Evolutionary conservation across 2,329 filamentous ascomycete genomes (phyloP).

Genomic region (Beauveria brongniartii): DNA sequence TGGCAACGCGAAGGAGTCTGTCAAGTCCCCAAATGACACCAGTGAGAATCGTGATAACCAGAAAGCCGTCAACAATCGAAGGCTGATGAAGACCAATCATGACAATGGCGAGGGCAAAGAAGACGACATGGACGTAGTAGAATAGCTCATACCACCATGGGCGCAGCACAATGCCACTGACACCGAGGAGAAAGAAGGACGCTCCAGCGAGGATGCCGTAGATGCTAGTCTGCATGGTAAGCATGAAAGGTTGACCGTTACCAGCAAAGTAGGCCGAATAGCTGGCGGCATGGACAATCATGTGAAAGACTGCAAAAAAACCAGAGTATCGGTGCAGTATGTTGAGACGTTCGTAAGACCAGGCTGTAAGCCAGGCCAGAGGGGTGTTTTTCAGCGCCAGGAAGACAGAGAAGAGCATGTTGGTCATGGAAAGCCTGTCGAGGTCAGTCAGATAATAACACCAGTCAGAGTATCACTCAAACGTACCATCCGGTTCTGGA

Average conservation of each 20-base stretch:
- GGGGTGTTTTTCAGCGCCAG: constrained; percentile 52
- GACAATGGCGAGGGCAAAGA: constrained; percentile 41
- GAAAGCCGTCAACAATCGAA: constrained; percentile 30
- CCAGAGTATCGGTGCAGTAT: constrained; percentile 47
- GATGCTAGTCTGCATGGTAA: constrained; percentile 32
- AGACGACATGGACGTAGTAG: constrained; percentile 42
- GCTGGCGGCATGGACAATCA: constrained; percentile 37
- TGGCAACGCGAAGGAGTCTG: constrained; percentile 37
- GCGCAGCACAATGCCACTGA: constrained; percentile 35
- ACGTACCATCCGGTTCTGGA: constrained; percentile 32
- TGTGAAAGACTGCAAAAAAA: constrained; percentile 36
- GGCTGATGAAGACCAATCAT: constrained; percentile 45
- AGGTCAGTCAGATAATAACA: neutral
- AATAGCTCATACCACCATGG: constrained; percentile 48
- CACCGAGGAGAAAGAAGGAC: constrained; percentile 35
- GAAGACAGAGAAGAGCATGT: constrained; percentile 44
- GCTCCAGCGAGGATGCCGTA: constrained; percentile 41
- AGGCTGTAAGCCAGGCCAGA: constrained; percentile 41
- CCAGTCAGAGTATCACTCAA: neutral
- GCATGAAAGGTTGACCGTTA: constrained; percentile 19
- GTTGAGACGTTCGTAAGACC: constrained; percentile 52
- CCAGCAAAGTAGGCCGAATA: constrained; percentile 35
- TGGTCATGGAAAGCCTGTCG: constrained; percentile 32
- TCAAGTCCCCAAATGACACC: constrained; percentile 43
- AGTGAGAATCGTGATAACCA: constrained; percentile 34